phyloP scores from a whole-genome alignment of 108 stramenopile genomes.

The Cyclotella sp. region DNA sequence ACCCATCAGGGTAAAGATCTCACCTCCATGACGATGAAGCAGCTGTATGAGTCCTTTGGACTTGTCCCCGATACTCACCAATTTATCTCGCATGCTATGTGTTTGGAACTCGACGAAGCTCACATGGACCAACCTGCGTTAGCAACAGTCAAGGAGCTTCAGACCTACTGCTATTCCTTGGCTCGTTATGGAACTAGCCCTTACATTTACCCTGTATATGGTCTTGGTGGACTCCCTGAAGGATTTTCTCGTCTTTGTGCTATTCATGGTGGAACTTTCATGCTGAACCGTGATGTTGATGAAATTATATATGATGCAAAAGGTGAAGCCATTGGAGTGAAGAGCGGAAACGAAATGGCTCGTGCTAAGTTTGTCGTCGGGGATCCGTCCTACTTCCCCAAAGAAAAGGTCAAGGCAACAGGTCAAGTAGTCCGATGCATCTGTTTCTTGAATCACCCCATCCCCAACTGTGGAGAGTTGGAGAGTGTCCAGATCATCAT shows the following conservation, averaged over 20 bases:
- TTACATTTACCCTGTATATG: conserved; percentile 99
- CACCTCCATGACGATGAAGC: conserved; percentile 91
- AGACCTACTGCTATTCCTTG: conserved; percentile 94
- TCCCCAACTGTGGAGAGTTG: conserved; percentile 88
- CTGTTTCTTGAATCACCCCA: conserved; percentile 97
- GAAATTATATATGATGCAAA: conserved; percentile 91
- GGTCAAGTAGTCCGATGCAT: conserved; percentile 96
- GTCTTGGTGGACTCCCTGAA: conserved; percentile 98
- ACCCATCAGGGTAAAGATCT: conserved; percentile 91
- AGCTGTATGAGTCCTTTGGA: conserved; percentile 95
- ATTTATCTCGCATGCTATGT: conserved; percentile 99
- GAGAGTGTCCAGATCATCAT: conserved; percentile 98
- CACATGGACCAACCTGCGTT: conserved; percentile 95
- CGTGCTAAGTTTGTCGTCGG: conserved; percentile 97
- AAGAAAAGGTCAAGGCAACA: conserved; percentile 78
- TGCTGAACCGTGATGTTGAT: conserved; percentile 98
- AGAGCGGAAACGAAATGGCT: conserved; percentile 92
- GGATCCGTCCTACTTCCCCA: conserved; percentile 96
- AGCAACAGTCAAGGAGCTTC: conserved; percentile 87
- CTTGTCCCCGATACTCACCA: conserved; percentile 94
- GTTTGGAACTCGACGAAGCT: conserved; percentile 90
- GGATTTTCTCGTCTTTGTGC: conserved; percentile 99
- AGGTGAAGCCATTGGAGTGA: conserved; percentile 92
- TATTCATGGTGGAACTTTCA: conserved; percentile 99
- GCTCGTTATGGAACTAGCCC: conserved; percentile 95